Evolutionary conservation across 768 basidiomycete genomes (phyloP), one percentile per base, ranked within the genome.

Genomic region (Mycena indigotica): DNA sequence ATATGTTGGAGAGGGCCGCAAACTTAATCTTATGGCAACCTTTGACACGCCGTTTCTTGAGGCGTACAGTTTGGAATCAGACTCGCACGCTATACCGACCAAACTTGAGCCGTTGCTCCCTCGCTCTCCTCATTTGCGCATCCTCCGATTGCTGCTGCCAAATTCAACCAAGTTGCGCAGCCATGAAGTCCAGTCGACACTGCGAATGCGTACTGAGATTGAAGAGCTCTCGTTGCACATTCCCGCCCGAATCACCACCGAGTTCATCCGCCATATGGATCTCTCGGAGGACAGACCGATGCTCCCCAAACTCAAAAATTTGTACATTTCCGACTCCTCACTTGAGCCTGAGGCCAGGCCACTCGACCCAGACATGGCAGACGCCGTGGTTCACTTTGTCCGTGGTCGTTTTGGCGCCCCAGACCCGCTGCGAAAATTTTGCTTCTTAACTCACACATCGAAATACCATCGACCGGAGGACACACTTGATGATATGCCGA

Each of bases 41-140:
- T 44, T 61, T 17, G 55, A 57, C 6, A 56, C 55, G 50, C 60
- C 60, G n/a, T 26, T 28, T 19, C 48, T 61, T 5, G 28, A 61
- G n/a, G 48, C 39, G 2, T 51, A 49, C 52, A 53, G 50, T 53
- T 2, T 13, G 40, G 24, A 17, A n/a, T n/a, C n/a, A n/a, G n/a
- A n/a, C n/a, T n/a, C n/a, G n/a, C n/a, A n/a, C n/a, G n/a, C n/a
- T n/a, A n/a, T n/a, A n/a, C n/a, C n/a, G n/a, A 23, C 41, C n/a
- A n/a, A 44, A 19, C 13, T 21, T 26, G 21, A 6, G 21, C 12
- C 55, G 26, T 16, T 52, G 17, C 35, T 51, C 28, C 41, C 29
- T 26, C 51, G 30, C 16, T 60, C 32, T 17, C 32, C 32, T 17
- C 32, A 35, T 17, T 35, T 35, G 32, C 32, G 32, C 10, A 35